phyloP scores from a whole-genome alignment of 2,329 filamentous ascomycete species.

The Fusarium pininemorale region DNA sequence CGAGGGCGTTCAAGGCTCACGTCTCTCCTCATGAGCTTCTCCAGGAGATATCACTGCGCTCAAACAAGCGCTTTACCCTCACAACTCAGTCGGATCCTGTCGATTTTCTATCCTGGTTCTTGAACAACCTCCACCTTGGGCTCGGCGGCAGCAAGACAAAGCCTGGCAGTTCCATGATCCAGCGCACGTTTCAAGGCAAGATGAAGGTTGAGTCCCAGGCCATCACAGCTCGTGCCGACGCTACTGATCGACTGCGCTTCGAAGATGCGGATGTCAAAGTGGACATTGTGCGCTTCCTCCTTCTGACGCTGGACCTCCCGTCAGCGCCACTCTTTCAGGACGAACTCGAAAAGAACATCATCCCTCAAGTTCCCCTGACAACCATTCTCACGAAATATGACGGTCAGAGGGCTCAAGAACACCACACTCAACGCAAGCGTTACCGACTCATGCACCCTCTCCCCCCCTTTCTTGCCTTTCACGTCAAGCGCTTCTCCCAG shows the following conservation, averaged over 20 bases:
- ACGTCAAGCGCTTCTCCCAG: constrained; percentile 95
- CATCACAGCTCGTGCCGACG: constrained; percentile 90
- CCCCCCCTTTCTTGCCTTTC: constrained; percentile 89
- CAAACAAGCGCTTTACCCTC: constrained; percentile 91
- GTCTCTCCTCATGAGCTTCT: constrained; percentile 97
- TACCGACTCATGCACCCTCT: constrained; percentile 91
- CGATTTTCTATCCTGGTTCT: constrained; percentile 96
- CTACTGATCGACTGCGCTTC: constrained; percentile 87
- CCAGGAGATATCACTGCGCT: constrained; percentile 90
- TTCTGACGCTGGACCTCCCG: constrained; percentile 92
- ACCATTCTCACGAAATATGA: constrained; percentile 93
- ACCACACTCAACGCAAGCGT: constrained; percentile 85
- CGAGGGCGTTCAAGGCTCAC: constrained; percentile 93
- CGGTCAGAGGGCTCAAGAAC: constrained; percentile 85
- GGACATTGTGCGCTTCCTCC: constrained; percentile 82
- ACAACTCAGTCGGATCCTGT: constrained; percentile 94
- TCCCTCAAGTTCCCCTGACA: constrained; percentile 87
- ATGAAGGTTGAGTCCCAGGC: constrained; percentile 92
- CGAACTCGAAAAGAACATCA: constrained; percentile 93
- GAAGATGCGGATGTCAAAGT: constrained; percentile 86
- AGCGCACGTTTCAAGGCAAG: constrained; percentile 92
- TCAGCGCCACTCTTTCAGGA: constrained; percentile 95
- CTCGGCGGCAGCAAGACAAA: constrained; percentile 90
- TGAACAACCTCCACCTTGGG: constrained; percentile 93
- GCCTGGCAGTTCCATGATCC: constrained; percentile 84